These are phyloP conservation scores for Lasiodiplodia citricola DNA, from an alignment of 2,329 filamentous ascomycete species.

Conservation along the genomic window DNA sequence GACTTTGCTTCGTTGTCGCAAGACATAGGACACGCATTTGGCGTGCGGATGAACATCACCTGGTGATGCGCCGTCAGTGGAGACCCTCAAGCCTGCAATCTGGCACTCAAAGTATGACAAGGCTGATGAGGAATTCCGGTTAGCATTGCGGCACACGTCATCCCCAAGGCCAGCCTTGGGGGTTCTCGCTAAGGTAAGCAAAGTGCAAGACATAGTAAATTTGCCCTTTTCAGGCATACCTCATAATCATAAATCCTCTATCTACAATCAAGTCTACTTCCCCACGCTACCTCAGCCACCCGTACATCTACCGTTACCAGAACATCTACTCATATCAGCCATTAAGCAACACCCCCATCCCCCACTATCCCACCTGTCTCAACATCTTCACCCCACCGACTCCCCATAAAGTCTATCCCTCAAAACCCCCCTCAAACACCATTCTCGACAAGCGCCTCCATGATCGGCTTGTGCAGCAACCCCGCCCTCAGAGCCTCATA, in stretches of 20 bases:
- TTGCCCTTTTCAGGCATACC: background rate
- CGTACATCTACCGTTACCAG: too few relatives aligned
- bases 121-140: too few relatives aligned
- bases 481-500: slow-evolving; percentile 34
- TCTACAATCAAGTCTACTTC: background rate
- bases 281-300: background rate
- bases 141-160: too few relatives aligned
- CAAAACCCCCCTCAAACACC: background rate
- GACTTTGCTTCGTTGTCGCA: too few relatives aligned
- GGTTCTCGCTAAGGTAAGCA: background rate
- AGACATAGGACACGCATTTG: too few relatives aligned
- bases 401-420: background rate
- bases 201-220: too few relatives aligned
- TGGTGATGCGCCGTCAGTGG: too few relatives aligned
- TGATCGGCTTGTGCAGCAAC: slow-evolving; percentile 23
- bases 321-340: background rate
- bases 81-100: too few relatives aligned
- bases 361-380: background rate
- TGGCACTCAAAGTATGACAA: too few relatives aligned
- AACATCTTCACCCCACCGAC: background rate
- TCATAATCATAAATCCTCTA: background rate
- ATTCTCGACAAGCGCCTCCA: slow-evolving; percentile 21
- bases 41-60: too few relatives aligned
- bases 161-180: too few relatives aligned
- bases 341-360: background rate